Evolutionary conservation across 1,284 basidiomycete genomes (phyloP).

Genomic region (Rhizoctonia solani): DNA sequence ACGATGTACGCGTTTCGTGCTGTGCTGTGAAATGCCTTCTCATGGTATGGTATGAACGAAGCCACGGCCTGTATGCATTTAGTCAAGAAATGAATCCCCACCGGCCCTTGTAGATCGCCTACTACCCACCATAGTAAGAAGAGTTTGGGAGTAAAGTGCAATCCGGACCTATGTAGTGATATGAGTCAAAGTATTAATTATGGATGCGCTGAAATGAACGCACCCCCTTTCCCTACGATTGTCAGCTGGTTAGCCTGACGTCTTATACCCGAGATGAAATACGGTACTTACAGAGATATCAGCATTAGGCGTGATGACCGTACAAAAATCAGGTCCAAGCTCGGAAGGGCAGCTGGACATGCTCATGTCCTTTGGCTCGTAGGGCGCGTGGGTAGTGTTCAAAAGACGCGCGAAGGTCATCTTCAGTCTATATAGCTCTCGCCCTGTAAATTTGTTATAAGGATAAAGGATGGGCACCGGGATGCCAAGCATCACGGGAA

Average conservation of each 20-base stretch:
- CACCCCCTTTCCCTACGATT: conserved; percentile 11
- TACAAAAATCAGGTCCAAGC: not conserved
- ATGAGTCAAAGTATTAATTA: not conserved
- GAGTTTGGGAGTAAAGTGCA: conserved; percentile 12
- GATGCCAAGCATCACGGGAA: too few relatives aligned
- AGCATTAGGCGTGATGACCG: not conserved
- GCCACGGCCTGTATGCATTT: not conserved
- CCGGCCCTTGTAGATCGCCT: not conserved
- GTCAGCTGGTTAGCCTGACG: not conserved
- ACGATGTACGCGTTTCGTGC: conserved; percentile 20
- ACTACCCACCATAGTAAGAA: conserved; percentile 6
- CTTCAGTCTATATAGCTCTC: too few relatives aligned
- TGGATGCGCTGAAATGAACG: not conserved
- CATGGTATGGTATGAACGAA: conserved; percentile 3
- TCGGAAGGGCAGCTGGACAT: not conserved
- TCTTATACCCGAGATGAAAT: not conserved
- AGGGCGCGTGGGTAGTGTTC: not conserved
- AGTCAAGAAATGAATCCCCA: not conserved
- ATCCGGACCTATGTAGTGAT: not conserved
- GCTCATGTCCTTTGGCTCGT: not conserved
- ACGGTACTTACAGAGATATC: conserved; percentile 20
- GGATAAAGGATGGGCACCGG: too few relatives aligned
- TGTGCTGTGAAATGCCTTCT: conserved; percentile 23
- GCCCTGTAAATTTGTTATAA: too few relatives aligned
- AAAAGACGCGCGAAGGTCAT: too few relatives aligned